These are phyloP conservation scores for Samsoniella hepiali DNA, from an alignment of 2,329 filamentous ascomycete genomes.

Conservation along the genomic window DNA sequence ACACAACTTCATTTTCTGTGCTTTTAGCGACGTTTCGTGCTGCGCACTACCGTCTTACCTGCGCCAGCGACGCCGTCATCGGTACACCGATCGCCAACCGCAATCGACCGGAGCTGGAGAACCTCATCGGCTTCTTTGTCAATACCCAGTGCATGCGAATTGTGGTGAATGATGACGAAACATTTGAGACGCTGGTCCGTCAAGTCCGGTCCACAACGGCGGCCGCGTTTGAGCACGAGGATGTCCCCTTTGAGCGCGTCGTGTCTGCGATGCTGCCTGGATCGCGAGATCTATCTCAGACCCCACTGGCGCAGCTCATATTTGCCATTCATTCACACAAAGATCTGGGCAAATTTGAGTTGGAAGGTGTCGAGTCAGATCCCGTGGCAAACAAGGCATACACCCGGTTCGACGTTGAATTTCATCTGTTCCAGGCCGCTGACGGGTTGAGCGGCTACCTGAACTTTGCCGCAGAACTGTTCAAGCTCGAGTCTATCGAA, in stretches of 20 bases:
- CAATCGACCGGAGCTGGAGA: slow-evolving; percentile 18
- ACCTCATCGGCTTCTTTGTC: slow-evolving; percentile 24
- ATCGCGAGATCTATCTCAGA: slow-evolving; percentile 7
- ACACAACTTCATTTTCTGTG: slow-evolving; percentile 17
- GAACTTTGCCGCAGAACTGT: not conserved
- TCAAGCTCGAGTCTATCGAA: not conserved
- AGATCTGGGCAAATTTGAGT: not conserved
- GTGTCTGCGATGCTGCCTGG: slow-evolving; percentile 14
- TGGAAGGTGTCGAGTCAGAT: not conserved
- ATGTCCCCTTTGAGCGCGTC: slow-evolving; percentile 21
- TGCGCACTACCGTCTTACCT: slow-evolving; percentile 22
- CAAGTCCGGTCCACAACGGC: slow-evolving; percentile 17
- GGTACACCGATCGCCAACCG: slow-evolving; percentile 21
- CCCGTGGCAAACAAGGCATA: not conserved
- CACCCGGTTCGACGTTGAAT: slow-evolving; percentile 7
- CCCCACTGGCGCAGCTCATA: slow-evolving; percentile 20
- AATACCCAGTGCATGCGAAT: slow-evolving; percentile 23
- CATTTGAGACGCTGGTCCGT: too few species aligned
- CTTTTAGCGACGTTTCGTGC: slow-evolving; percentile 20
- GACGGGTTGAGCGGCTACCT: not conserved
- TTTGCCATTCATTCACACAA: slow-evolving; percentile 20
- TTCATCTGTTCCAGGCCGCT: slow-evolving; percentile 4
- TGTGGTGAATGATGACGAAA: slow-evolving; percentile 8
- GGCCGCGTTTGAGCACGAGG: slow-evolving; percentile 20
- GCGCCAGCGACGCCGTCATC: slow-evolving; percentile 17